phyloP scores from a whole-genome alignment of 2,329 filamentous ascomycete genomes.

The Cladorrhinum sp. region DNA sequence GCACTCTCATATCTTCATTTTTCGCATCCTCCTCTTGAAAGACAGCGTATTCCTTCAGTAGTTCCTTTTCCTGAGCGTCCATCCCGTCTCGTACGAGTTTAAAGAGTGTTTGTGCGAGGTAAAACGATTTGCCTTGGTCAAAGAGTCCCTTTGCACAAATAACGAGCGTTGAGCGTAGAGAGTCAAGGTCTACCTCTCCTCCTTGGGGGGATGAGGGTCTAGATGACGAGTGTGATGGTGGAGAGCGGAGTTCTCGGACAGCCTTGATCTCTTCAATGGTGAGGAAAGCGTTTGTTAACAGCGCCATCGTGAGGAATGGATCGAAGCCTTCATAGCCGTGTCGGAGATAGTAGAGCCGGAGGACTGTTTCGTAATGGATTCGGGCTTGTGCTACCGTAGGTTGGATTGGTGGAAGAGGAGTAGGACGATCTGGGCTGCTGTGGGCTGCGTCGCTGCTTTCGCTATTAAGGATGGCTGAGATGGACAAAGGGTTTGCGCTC shows the following conservation, averaged over 20 bases:
- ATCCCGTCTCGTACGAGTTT: not conserved
- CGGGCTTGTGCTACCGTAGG: slow-evolving; percentile 1
- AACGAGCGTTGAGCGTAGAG: slow-evolving; percentile 12
- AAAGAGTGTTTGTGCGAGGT: slow-evolving; percentile 10
- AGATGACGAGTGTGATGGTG: not conserved
- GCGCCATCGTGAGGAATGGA: slow-evolving; percentile 10
- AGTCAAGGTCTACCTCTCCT: not conserved
- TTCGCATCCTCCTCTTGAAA: not conserved
- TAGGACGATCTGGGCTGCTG: not conserved
- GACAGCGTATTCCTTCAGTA: not conserved
- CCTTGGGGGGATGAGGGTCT: not conserved
- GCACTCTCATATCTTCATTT: not conserved
- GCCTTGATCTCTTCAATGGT: slow-evolving; percentile 7
- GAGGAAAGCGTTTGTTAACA: slow-evolving; percentile 12
- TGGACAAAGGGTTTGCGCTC: not conserved
- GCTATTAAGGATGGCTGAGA: slow-evolving; percentile 2
- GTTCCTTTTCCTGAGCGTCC: slow-evolving; percentile 2
- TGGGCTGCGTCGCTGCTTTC: not conserved
- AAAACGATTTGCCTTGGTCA: slow-evolving; percentile 14
- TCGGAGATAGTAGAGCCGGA: slow-evolving; percentile 17
- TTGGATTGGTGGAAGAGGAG: not conserved
- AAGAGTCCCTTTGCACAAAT: slow-evolving; percentile 16
- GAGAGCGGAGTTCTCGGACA: not conserved
- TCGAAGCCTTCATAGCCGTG: slow-evolving; percentile 16
- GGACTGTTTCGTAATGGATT: slow-evolving; percentile 15